These are phyloP conservation scores for Phytophthora boehmeriae DNA, from an alignment of 352 stramenopile genomes.

Conservation along the genomic window DNA sequence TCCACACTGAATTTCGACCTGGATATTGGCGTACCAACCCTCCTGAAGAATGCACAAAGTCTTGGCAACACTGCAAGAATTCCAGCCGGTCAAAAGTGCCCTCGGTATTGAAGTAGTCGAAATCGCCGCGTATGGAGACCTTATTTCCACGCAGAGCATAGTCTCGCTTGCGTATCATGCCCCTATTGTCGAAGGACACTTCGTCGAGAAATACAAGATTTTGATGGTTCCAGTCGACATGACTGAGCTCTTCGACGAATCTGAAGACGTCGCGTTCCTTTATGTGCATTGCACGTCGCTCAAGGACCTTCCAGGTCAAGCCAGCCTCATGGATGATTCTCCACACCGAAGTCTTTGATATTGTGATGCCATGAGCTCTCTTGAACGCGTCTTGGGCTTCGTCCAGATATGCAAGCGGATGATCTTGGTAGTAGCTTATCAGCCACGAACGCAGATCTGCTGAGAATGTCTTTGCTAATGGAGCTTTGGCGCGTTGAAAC, in stretches of 20 bases:
- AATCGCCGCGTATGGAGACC: constrained; percentile 33
- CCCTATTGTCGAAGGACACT: constrained; percentile 37
- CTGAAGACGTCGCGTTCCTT: constrained; percentile 32
- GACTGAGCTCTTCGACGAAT: constrained; percentile 28
- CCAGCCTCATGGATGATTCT: constrained; percentile 17
- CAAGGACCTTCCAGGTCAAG: constrained; percentile 37
- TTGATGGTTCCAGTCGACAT: constrained; percentile 23
- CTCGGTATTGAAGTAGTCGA: constrained; percentile 31
- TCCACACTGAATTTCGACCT: constrained; percentile 30
- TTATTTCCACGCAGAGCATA: constrained; percentile 25
- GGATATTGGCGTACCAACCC: constrained; percentile 20
- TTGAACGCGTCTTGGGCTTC: constrained; percentile 25
- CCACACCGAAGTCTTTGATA: constrained; percentile 18
- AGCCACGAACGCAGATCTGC: constrained; percentile 13
- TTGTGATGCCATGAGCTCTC: constrained; percentile 1
- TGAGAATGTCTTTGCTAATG: constrained; percentile 14
- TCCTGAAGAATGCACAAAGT: constrained; percentile 16
- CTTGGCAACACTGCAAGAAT: constrained; percentile 29
- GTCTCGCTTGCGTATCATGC: constrained; percentile 29
- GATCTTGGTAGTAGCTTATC: constrained; percentile 15
- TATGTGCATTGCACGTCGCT: constrained; percentile 32
- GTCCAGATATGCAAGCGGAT: constrained; percentile 23
- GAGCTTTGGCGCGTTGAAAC: constrained; percentile 19
- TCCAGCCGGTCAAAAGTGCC: constrained; percentile 34
- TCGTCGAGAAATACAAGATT: constrained; percentile 31